Evolutionary conservation across 148 eudicot genomes (phyloP).

Genomic region (Fagopyrum homotropicum): DNA sequence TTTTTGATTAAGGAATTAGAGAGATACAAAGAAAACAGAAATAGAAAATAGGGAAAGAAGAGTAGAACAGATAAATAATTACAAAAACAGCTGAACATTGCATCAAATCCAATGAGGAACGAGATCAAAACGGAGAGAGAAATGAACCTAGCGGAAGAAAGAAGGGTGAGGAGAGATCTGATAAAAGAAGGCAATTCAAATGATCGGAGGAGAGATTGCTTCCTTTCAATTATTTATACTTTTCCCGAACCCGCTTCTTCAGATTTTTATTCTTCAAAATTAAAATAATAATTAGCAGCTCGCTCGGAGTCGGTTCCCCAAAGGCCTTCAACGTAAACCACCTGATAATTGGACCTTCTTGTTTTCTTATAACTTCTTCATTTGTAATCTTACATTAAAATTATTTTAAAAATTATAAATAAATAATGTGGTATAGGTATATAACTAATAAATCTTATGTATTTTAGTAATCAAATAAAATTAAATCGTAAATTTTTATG

Average conservation of each 20-base stretch:
- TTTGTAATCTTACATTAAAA: too few relatives aligned
- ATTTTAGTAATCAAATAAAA: too few relatives aligned
- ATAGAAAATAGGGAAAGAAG: not conserved
- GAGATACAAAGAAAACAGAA: not conserved
- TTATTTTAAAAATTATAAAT: too few relatives aligned
- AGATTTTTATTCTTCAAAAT: too few relatives aligned
- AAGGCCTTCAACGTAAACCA: too few relatives aligned
- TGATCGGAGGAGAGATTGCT: constrained; percentile 5
- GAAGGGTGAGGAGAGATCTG: constrained; percentile 6
- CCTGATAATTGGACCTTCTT: too few relatives aligned
- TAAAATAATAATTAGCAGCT: too few relatives aligned
- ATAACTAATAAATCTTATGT: too few relatives aligned
- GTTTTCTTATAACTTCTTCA: too few relatives aligned
- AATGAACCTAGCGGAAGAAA: not conserved
- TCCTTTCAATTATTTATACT: not conserved
- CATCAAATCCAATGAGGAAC: constrained; percentile 2
- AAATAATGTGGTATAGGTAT: too few relatives aligned
- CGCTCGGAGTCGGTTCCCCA: too few relatives aligned
- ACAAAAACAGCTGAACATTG: constrained; percentile 11
- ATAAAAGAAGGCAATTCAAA: constrained; percentile 1
- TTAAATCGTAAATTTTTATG: too few relatives aligned
- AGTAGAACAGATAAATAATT: not conserved
- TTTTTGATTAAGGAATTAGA: not conserved
- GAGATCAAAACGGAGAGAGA: not conserved
- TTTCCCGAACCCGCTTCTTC: not conserved